phyloP scores from a whole-genome alignment of 495 filamentous ascomycete genomes.

The Penicillium odoratum region DNA sequence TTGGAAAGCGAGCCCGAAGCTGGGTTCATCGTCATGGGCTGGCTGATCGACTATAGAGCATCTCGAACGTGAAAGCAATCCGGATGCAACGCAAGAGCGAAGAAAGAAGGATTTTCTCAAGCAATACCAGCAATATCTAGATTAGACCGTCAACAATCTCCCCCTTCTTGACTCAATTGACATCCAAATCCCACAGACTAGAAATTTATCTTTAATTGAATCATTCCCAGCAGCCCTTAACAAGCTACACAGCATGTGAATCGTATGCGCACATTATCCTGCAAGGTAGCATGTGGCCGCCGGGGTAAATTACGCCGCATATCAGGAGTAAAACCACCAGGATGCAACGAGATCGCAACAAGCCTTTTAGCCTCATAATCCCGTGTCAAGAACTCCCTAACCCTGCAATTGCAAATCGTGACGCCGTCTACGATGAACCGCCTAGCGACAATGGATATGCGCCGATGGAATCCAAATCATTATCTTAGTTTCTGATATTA shows the following conservation, averaged over 20 bases:
- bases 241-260: constrained; percentile 42
- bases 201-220: constrained; percentile 49
- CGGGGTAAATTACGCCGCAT: constrained; percentile 30
- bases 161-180: constrained; percentile 43
- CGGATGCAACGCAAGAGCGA: background rate
- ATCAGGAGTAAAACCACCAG: constrained; percentile 50
- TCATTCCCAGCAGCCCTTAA: constrained; percentile 48
- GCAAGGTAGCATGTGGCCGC: constrained; percentile 28
- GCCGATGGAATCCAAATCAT: constrained; percentile 45
- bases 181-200: constrained; percentile 47
- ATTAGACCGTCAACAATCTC: constrained; percentile 36
- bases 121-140: background rate
- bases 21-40: constrained; percentile 31
- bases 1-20: constrained; percentile 28
- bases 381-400: constrained; percentile 43
- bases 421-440: constrained; percentile 43
- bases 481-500: constrained; percentile 45
- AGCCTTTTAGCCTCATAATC: constrained; percentile 47
- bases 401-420: constrained; percentile 49
- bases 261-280: constrained; percentile 48
- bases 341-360: constrained; percentile 50
- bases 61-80: background rate
- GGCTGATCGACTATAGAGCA: constrained; percentile 19
- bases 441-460: constrained; percentile 32
- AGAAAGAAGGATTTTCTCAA: background rate